Evolutionary conservation across 306 rosid species (phyloP).

Genomic region (Cucumis hystrix): DNA sequence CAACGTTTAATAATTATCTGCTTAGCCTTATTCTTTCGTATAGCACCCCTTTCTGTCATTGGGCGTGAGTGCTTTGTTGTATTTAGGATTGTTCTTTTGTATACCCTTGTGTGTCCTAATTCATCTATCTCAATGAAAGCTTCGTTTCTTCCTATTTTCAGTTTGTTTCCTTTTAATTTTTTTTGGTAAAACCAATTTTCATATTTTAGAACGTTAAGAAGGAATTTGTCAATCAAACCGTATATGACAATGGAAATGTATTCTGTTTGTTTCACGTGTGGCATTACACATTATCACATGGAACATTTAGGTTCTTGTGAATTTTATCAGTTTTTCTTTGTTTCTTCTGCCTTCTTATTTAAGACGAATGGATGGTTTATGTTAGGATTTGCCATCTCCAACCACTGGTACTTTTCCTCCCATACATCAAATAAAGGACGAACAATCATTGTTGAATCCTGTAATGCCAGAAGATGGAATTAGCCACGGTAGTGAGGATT

Average conservation of each 20-base stretch:
- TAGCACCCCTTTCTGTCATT: too few species aligned
- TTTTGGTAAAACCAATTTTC: background rate
- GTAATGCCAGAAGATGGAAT: slow-evolving; percentile 16
- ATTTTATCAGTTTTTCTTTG: background rate
- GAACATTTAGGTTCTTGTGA: background rate
- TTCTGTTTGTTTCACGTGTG: background rate
- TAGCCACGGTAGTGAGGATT: slow-evolving; percentile 9
- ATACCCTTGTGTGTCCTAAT: too few species aligned
- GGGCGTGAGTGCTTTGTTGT: too few species aligned
- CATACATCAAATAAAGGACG: slow-evolving; percentile 17
- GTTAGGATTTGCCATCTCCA: slow-evolving; percentile 67
- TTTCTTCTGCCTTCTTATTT: background rate
- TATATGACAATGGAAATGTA: background rate
- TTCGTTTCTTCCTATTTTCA: too few species aligned
- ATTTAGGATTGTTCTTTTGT: too few species aligned
- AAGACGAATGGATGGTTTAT: background rate
- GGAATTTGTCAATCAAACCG: background rate
- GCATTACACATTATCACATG: background rate
- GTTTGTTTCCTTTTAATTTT: too few species aligned
- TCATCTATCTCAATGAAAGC: too few species aligned
- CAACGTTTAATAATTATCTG: too few species aligned
- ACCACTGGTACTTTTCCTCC: slow-evolving; percentile 59
- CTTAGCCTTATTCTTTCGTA: too few species aligned
- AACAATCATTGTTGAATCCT: slow-evolving; percentile 15
- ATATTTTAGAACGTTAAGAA: background rate